Base-by-base conservation (phyloP, 192 early-diverging fungal genomes). In the Coemansia sp. region DNA sequence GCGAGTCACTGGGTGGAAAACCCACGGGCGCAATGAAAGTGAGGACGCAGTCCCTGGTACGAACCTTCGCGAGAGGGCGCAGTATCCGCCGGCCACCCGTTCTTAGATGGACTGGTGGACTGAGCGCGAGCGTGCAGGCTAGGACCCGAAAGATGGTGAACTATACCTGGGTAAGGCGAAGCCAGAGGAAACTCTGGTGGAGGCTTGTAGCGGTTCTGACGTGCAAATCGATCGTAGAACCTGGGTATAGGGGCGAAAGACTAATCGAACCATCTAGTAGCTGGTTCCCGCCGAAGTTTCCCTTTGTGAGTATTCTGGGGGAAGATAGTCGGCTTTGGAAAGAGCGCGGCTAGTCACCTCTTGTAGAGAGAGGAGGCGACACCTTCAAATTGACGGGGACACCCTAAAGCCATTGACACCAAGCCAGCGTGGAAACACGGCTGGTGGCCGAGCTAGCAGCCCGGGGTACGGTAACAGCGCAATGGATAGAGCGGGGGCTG, bases 221-320 rank as follows among this genome's bases (percentile, higher is more conserved):
- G 81, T 85, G 85, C 80, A 86, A 81, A 86, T 85, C 82, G 80
- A 84, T 85, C 80, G 82, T 87, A 77, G 77, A 82, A 86, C 83
- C 85, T 87, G 83, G 80, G 84, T 85, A 85, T 87, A 86, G 80
- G 84, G 82, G 86, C 82, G 83, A 87, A 87, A 85, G 84, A 86
- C 83, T 85, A 82, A 87, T 86, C 83, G 84, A 86, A 85, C 86
- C 84, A 86, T 85, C 86, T 86, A 87, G 82, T 86, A 87, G 84
- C 83, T 87, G 86, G 83, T 87, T 86, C 83, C 86, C 81, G 84
- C 86, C 82, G 82, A 88, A 87, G 84, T 87, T 88, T 87, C 82
- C 82, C 83, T 87, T 40, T 40, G 36, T 8, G 36, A 11, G 40
- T 40, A 40, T 40, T 14, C 5, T 40, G 40, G 40, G 40, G 40